Base-by-base conservation (phyloP, 2,329 filamentous ascomycete genomes). In the Bipolaris victoriae region DNA sequence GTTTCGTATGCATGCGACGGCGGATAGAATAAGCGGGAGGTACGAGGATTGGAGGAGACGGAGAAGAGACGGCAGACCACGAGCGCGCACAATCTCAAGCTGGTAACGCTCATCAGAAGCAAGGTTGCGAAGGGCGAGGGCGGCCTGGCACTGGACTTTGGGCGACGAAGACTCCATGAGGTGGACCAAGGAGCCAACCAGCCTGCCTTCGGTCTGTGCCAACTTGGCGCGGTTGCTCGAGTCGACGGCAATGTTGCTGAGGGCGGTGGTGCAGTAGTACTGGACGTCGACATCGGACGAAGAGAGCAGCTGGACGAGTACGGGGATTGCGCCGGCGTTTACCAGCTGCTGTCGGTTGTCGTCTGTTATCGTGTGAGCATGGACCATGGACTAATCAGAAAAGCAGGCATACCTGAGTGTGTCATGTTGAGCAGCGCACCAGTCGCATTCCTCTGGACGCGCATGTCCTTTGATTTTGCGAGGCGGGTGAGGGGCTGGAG, bases 91-190 rank as follows among this genome's bases (percentile, higher is more conserved):
- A 68, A 99, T 98, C 73, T 99, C 95, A 47, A 99, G 86, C 78
- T 99, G 95, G 73, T 99, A 99, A 75, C 97, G 97, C 76, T 99
- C 95, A 75, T 99, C 95, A 13, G 95, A 99, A 4, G 95, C 95
- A 49, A 99, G 83, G 74, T 99, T 99, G 70, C 95, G 88, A 49
- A 99, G 86, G 24, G 95, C 95, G 41, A 99, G 82, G 20, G 95
- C 95, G 51, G 95, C 95, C 80, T 99, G 95, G 74, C 95, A 98
- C 77, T 99, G 95, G 10, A 99, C 95, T 77, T 98, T 99, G 52
- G 74, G 74, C 1, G 94, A 97, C 16, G 92, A 93, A 0, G 94
- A 97, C 75, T 97, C 94, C 93, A 98, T 99, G 24, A 99, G 83
- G 69, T 95, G 91, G 51, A 99, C 95, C 47, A 99, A 82, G 7